Percentiles rank a stretch among this genome's conserved stretches.
Evolutionary conservation across 1,284 basidiomycete species (phyloP).

Genomic region (Cryptococcus maquisensis): DNA sequence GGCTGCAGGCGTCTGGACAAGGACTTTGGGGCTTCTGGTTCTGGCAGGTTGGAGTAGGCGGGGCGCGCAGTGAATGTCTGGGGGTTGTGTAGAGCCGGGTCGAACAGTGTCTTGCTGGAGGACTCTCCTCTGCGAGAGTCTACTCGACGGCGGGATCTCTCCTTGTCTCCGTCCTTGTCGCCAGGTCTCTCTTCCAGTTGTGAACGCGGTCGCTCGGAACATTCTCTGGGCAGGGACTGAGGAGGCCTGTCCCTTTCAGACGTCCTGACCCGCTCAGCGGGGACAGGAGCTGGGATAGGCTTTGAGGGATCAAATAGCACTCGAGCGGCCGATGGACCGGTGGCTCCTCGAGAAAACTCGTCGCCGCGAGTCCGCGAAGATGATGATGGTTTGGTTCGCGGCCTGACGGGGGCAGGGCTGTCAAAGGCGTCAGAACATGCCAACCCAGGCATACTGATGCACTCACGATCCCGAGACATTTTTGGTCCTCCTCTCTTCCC

Average conservation of each 20-base stretch:
- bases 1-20: neutral
- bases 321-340: constrained; percentile 3
- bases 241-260: neutral
- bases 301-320: constrained; percentile 24
- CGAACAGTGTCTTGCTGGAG: constrained; percentile 48
- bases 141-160: neutral
- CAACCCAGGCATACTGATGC: no score
- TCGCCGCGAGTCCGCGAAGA: constrained; percentile 6
- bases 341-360: constrained; percentile 12
- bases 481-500: no score
- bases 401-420: neutral
- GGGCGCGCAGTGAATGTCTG: constrained; percentile 37
- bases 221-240: no score
- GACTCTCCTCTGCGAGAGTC: neutral
- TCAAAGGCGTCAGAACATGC: no score
- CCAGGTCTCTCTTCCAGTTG: neutral
- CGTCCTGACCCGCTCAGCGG: neutral
- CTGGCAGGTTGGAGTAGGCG: constrained; percentile 3
- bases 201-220: neutral
- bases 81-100: constrained; percentile 54
- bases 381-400: neutral
- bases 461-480: no score
- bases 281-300: neutral
- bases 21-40: neutral
- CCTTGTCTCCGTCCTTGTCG: neutral